Evolutionary conservation across 2,329 filamentous ascomycete species (phyloP).

Genomic region (Exophiala viscosa): DNA sequence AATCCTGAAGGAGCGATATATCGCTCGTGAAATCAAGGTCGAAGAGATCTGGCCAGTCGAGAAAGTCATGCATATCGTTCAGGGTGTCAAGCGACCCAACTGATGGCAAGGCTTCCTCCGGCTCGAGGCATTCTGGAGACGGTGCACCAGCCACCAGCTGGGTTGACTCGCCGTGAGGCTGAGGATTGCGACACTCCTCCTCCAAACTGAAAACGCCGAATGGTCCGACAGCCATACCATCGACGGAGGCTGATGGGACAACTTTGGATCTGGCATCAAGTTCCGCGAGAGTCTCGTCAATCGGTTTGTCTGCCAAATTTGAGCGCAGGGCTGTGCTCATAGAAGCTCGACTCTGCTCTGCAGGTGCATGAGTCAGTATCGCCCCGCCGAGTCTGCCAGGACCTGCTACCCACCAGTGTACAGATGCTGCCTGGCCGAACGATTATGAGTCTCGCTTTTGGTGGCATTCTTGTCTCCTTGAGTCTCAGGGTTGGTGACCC

Average conservation of each 20-base stretch:
- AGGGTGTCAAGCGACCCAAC: slow-evolving; percentile 11
- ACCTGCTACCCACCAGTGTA: slow-evolving; percentile 30
- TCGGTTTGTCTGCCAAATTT: slow-evolving; percentile 31
- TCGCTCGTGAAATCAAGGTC: slow-evolving; percentile 30
- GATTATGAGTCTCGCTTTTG: slow-evolving; percentile 8
- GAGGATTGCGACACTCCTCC: neutral
- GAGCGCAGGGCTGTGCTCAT: slow-evolving; percentile 33
- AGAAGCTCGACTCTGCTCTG: slow-evolving; percentile 32
- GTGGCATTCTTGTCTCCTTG: slow-evolving; percentile 12
- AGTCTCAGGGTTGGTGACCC: slow-evolving; percentile 27
- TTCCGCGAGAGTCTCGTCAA: slow-evolving; percentile 34
- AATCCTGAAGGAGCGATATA: neutral
- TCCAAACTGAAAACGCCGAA: slow-evolving; percentile 33
- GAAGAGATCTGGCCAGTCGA: slow-evolving; percentile 36
- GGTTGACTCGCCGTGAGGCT: neutral
- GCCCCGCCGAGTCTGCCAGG: neutral
- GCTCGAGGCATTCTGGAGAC: slow-evolving; percentile 1
- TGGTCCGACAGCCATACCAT: slow-evolving; percentile 32
- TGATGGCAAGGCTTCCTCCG: neutral
- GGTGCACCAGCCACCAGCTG: neutral
- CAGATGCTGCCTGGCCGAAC: slow-evolving; percentile 29
- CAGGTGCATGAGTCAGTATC: neutral
- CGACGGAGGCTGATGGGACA: slow-evolving; percentile 11
- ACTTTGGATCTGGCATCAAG: slow-evolving; percentile 32
- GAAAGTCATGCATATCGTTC: slow-evolving; percentile 28